Conservation (phyloP, 1,284 basidiomycete species). For the Tylopilus orsonianus region DNA sequence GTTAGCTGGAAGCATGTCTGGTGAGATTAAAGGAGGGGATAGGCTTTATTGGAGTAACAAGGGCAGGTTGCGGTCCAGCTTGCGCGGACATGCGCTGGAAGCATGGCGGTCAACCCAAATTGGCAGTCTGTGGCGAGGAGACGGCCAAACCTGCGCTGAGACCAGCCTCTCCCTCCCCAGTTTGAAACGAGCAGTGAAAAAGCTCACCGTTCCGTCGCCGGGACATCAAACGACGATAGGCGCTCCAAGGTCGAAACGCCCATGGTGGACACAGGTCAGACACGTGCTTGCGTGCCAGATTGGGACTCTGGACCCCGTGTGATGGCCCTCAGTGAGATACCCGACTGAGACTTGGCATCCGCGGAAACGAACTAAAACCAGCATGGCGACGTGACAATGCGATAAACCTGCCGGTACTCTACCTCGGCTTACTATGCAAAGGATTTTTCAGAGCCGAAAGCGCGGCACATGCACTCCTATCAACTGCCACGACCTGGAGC, state of each 20-base stretch:
- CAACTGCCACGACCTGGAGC: constrained; percentile 10
- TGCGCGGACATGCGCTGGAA: constrained; percentile 26
- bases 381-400: background rate
- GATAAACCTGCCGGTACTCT: no score
- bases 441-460: background rate
- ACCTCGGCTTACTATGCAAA: background rate
- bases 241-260: constrained; percentile 1
- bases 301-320: background rate
- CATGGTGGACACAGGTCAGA: constrained; percentile 4
- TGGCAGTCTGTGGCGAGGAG: no score
- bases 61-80: constrained; percentile 18
- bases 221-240: no score
- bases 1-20: constrained; percentile 22
- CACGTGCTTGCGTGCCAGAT: constrained; percentile 17
- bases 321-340: no score
- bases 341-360: no score
- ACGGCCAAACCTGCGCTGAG: constrained; percentile 1
- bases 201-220: no score
- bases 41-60: constrained; percentile 14
- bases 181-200: no score
- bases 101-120: constrained; percentile 23
- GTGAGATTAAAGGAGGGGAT: constrained; percentile 27
- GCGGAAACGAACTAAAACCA: constrained; percentile 13
- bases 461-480: constrained; percentile 9
- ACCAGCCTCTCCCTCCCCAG: background rate